Evolutionary conservation across 495 filamentous ascomycete genomes (phyloP), one percentile per base, ranked within the genome.

Genomic region (Pyrenopolyporus hunteri): DNA sequence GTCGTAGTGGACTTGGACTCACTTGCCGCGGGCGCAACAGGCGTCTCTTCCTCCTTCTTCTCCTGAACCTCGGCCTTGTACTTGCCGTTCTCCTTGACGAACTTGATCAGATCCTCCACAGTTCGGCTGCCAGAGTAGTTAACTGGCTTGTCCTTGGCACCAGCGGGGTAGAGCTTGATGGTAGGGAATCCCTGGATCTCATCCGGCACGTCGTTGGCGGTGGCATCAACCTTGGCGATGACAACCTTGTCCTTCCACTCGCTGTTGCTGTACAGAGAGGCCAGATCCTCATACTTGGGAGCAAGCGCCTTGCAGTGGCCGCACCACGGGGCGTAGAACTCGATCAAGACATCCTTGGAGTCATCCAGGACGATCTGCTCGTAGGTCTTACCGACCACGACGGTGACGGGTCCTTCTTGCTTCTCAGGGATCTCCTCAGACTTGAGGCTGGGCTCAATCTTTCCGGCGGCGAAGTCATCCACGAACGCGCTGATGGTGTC

Each of bases 241-340:
- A 89, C 89, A 31, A 98, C 88, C 83, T 97, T 89, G 70, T 87
- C 81, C 73, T 85, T 82, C 72, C 85, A 85, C 52, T 91, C 88
- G 52, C 85, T 78, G 62, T 87, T 80, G 71, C 80, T 81, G 78
- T 93, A 99, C 50, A 96, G 79, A 51, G 78, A 77, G 22, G 87
- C 94, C 53, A 99, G 90, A 73, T 97, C 91, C 63, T 95, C 91
- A 71, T 93, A 94, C 80, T 94, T 91, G 58, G 90, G 90, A 37
- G 89, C 90, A 25, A 94, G 79, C 60, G 91, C 89, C 82, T 98
- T 98, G 89, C 94, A 98, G 84, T 98, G 94, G 64, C 94, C 94
- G 74, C 95, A 99, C 95, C 94, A 98, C 35, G 95, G 95, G 19
- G 94, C 94, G 75, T 95, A 99, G 83, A 97, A 99, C 81, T 99